Base-by-base conservation (phyloP, 345 rosid genomes). In the Acer yangbiense region DNA sequence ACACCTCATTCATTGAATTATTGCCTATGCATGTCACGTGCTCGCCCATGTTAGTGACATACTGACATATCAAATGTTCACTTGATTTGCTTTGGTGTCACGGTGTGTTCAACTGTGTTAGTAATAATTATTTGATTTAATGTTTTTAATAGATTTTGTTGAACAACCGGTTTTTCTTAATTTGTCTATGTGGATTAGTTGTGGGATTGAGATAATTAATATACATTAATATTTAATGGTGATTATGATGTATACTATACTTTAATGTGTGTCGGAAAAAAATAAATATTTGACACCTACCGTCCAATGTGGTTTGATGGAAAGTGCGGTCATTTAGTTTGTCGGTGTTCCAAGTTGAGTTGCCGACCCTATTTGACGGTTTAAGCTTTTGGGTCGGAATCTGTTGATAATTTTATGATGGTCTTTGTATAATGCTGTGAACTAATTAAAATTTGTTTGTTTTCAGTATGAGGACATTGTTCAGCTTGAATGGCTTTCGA, bases 381-480 rank as follows among this genome's bases (percentile, higher is more conserved):
- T 41, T 41, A 6, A 41, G 44, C 44, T 41, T 41, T 6, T 0
- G 46, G 46, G 35, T 32, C 39, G 1, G 39, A 35, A 35, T 35
- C 6, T 35, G 39, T 35, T 32, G 7, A 43, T 43, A 43, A 43
- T 43, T 43, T 43, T 1, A 43, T 9, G 46, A 43, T 43, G 46
- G 8, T 43, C 10, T 43, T 43, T 43, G 10, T 43, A 32, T 43
- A 43, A 6, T 7, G 9, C 1, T 43, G 46, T 43, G 10, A 1
- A 43, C 46, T 46, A 46, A 46, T 46, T 46, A 46, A 46, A 43
- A 43, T 43, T 43, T 43, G 46, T 8, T 43, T 43, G 16, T 54
- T 10, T 9, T 63, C 93, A 97, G 99, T 93, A 90, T 72, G 99
- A 93, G 62, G 98, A 97, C 80, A 97, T 94, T 86, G 93, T 88